These are phyloP conservation scores for Cryptococcus wingfieldii DNA, from an alignment of 1,284 basidiomycete species.

Conservation along the genomic window DNA sequence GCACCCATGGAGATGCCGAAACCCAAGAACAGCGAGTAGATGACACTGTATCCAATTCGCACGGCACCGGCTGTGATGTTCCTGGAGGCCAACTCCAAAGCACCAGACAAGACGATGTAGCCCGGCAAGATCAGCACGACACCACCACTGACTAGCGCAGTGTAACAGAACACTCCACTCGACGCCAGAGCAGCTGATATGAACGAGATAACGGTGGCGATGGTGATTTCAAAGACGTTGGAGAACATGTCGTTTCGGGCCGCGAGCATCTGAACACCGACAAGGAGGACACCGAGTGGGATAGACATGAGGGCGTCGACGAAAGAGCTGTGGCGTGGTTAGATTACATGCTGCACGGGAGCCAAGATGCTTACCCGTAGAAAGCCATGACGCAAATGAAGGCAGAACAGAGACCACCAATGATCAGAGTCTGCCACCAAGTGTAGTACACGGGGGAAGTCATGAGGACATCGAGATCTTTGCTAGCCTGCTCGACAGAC, in stretches of 20 bases:
- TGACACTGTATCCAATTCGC: constrained; percentile 68
- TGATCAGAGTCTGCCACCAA: constrained; percentile 63
- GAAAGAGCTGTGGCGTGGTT: constrained; percentile 50
- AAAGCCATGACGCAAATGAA: constrained; percentile 60
- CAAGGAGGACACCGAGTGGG: constrained; percentile 74
- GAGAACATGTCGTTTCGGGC: constrained; percentile 76
- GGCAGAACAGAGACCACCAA: constrained; percentile 76
- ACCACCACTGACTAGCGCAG: constrained; percentile 74
- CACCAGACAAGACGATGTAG: constrained; percentile 73
- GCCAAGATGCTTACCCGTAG: constrained; percentile 30
- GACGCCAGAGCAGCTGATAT: constrained; percentile 70
- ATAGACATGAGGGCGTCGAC: constrained; percentile 71
- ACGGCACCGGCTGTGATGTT: constrained; percentile 82
- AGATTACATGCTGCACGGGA: not conserved
- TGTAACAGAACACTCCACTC: constrained; percentile 73
- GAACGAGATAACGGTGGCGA: constrained; percentile 74
- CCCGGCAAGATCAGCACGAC: constrained; percentile 85
- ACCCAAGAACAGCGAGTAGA: constrained; percentile 63
- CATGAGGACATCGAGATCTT: constrained; percentile 74
- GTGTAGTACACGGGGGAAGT: constrained; percentile 58
- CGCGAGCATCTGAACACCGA: constrained; percentile 68
- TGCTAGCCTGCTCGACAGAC: constrained; percentile 72
- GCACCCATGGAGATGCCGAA: constrained; percentile 79
- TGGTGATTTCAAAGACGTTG: constrained; percentile 72
- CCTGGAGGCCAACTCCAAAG: constrained; percentile 68